These are phyloP conservation scores for Colletotrichum tropicale DNA, from an alignment of 2,329 filamentous ascomycete genomes.

Conservation along the genomic window DNA sequence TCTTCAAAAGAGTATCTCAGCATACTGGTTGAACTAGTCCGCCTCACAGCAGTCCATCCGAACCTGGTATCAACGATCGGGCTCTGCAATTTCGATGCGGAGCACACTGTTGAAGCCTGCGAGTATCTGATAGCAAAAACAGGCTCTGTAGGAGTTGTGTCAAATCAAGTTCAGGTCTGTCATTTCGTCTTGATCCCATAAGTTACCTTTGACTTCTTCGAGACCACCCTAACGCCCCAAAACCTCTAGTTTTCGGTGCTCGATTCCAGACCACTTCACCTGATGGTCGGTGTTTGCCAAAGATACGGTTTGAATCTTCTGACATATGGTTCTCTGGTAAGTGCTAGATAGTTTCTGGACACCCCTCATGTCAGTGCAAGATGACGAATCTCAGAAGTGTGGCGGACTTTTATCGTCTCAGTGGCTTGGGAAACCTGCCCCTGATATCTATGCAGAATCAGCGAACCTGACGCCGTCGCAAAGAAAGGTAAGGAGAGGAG, in stretches of 20 bases:
- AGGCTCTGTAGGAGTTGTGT: not conserved
- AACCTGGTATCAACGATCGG: conserved; percentile 1
- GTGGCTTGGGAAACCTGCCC: not conserved
- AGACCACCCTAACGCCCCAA: too few species aligned
- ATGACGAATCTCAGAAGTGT: not conserved
- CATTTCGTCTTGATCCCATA: not conserved
- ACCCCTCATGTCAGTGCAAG: not conserved
- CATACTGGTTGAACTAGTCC: not conserved
- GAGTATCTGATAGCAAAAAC: conserved; percentile 9
- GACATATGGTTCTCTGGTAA: not conserved
- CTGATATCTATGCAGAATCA: not conserved
- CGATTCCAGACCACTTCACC: not conserved
- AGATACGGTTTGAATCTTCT: not conserved
- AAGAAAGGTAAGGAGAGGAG: not conserved
- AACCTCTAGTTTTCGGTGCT: conserved; percentile 4
- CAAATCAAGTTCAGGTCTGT: not conserved
- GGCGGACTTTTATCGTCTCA: not conserved
- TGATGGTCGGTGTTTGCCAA: not conserved
- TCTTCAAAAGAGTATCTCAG: not conserved
- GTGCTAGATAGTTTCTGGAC: too few species aligned
- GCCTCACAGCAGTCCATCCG: not conserved
- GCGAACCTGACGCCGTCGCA: not conserved
- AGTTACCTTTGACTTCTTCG: too few species aligned
- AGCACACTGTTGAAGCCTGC: not conserved
- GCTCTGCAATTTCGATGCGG: conserved; percentile 1